phyloP scores from a whole-genome alignment of 2,329 filamentous ascomycete species.

The Fusarium staphyleae region DNA sequence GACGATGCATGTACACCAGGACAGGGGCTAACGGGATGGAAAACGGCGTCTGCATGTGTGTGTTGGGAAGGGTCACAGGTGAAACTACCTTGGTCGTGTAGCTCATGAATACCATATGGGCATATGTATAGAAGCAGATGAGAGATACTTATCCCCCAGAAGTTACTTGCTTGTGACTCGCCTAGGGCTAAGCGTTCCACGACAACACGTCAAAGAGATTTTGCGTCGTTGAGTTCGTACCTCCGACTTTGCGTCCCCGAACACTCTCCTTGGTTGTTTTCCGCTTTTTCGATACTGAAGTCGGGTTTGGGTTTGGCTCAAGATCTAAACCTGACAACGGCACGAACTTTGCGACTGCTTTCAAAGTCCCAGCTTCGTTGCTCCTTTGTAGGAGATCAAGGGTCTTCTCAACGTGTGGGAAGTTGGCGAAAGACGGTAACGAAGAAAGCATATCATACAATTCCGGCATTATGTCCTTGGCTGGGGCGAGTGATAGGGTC shows the following conservation, averaged over 20 bases:
- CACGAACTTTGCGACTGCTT: slow-evolving; percentile 31
- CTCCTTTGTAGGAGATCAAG: slow-evolving; percentile 30
- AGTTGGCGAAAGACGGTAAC: slow-evolving; percentile 39
- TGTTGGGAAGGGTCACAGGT: not conserved
- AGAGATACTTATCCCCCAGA: no score
- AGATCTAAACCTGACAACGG: slow-evolving; percentile 7
- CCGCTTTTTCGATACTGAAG: slow-evolving; percentile 14
- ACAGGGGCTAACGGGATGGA: slow-evolving; percentile 11
- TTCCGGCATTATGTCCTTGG: slow-evolving; percentile 13
- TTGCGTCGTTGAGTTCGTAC: slow-evolving; percentile 10
- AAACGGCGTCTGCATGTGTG: not conserved
- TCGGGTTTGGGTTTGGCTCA: not conserved
- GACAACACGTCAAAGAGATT: slow-evolving; percentile 40
- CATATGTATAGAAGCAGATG: no score
- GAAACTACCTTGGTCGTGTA: not conserved
- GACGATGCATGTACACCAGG: slow-evolving; percentile 17
- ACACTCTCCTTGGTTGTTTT: slow-evolving; percentile 13
- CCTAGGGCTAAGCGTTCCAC: slow-evolving; percentile 13
- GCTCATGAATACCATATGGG: not conserved
- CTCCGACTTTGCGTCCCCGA: not conserved
- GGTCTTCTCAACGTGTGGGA: slow-evolving; percentile 33
- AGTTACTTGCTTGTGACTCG: not conserved
- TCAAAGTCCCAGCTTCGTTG: slow-evolving; percentile 12
- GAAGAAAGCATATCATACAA: slow-evolving; percentile 33
- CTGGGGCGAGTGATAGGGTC: slow-evolving; percentile 36